Evolutionary conservation across 345 rosid genomes (phyloP).

Genomic region (Eucalyptus urophylla): DNA sequence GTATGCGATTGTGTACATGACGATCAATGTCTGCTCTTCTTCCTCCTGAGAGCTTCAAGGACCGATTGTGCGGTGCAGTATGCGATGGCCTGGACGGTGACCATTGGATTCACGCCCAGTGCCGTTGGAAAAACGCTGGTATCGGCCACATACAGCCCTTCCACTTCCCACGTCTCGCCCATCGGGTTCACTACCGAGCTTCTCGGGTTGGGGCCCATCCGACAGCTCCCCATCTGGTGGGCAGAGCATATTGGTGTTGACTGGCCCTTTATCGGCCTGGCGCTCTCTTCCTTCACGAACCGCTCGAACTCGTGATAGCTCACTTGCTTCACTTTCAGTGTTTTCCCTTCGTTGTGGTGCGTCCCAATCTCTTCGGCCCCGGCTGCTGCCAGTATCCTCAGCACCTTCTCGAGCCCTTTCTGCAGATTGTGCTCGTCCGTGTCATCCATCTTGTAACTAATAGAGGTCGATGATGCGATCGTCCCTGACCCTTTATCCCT

Average conservation of each 20-base stretch:
- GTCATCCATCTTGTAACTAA: constrained; percentile 30
- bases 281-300: constrained; percentile 61
- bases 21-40: background rate
- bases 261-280: constrained; percentile 24
- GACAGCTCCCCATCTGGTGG: constrained; percentile 91
- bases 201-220: constrained; percentile 58
- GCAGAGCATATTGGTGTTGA: constrained; percentile 52
- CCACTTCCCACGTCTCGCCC: constrained; percentile 83
- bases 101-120: constrained; percentile 83
- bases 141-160: constrained; percentile 67
- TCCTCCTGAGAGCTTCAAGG: constrained; percentile 30
- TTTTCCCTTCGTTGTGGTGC: constrained; percentile 40
- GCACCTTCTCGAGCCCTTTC: constrained; percentile 42
- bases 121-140: constrained; percentile 83
- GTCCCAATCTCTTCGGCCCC: constrained; percentile 86
- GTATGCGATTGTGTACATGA: background rate
- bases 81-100: constrained; percentile 73
- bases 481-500: constrained; percentile 66
- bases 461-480: constrained; percentile 16
- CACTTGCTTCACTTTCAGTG: constrained; percentile 30
- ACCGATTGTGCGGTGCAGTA: constrained; percentile 65
- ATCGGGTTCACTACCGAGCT: constrained; percentile 51
- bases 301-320: constrained; percentile 27
- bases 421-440: constrained; percentile 44
- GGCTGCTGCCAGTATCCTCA: constrained; percentile 58